A percentile compares a stretch with the other conserved stretches of the same genome.
Conservation (phyloP, 2,329 filamentous ascomycete genomes). For the Nothophaeocryptopus gaeumannii region DNA sequence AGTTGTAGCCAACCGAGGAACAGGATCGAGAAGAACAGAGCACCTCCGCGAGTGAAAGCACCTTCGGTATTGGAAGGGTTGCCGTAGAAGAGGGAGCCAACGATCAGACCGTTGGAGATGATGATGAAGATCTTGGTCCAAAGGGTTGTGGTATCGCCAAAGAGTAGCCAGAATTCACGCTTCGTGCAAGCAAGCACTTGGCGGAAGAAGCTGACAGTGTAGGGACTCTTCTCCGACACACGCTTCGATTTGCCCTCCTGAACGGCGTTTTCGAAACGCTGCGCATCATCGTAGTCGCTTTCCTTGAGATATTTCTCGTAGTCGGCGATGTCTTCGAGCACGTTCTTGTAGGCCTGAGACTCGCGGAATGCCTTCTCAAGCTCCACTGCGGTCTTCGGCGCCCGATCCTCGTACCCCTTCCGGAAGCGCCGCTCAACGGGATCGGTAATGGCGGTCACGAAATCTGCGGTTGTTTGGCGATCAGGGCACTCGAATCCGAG, state of each 20-base stretch:
- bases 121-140: conserved; percentile 80
- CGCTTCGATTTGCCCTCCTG: conserved; percentile 64
- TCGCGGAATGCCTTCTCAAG: conserved; percentile 65
- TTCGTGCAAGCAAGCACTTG: conserved; percentile 69
- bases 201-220: conserved; percentile 70
- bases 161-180: conserved; percentile 75
- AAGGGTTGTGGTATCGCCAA: conserved; percentile 70
- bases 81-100: conserved; percentile 76
- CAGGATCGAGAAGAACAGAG: conserved; percentile 64
- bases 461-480: conserved; percentile 71
- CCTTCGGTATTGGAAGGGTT: conserved; percentile 58
- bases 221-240: conserved; percentile 66
- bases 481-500: conserved; percentile 61
- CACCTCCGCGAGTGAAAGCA: conserved; percentile 62
- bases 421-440: conserved; percentile 68
- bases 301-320: conserved; percentile 59
- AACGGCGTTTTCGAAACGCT: conserved; percentile 61
- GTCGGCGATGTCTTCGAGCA: conserved; percentile 59
- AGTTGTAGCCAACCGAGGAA: conserved; percentile 71
- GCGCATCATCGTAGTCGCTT: conserved; percentile 59
- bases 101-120: conserved; percentile 69
- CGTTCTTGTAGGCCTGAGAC: conserved; percentile 59
- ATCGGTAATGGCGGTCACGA: conserved; percentile 73
- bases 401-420: conserved; percentile 60
- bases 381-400: conserved; percentile 67